A percentile compares a stretch with the other conserved stretches of the same genome.
Conservation (phyloP, 495 filamentous ascomycete species). For the Hypoxylon cercidicola region DNA sequence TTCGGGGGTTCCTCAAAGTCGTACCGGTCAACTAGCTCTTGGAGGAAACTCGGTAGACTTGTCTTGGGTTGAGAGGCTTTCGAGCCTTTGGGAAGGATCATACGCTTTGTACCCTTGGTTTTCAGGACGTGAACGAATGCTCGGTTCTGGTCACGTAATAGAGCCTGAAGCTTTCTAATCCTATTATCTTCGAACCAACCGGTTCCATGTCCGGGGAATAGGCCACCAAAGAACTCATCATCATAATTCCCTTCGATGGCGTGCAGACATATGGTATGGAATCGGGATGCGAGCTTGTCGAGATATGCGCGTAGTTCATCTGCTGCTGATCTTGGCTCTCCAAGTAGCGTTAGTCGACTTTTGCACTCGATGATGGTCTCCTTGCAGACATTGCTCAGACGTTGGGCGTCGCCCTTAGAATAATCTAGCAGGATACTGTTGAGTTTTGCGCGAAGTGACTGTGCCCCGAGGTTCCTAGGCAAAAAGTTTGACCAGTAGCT, state of each 20-base stretch:
- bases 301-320: slow-evolving; percentile 27
- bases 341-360: slow-evolving; percentile 16
- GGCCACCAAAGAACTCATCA: slow-evolving; percentile 35
- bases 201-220: slow-evolving; percentile 5
- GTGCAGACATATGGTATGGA: slow-evolving; percentile 31
- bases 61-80: neutral
- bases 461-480: slow-evolving; percentile 42
- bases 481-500: slow-evolving; percentile 51
- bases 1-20: slow-evolving; percentile 31
- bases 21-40: slow-evolving; percentile 32
- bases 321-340: slow-evolving; percentile 32
- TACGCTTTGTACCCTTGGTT: slow-evolving; percentile 35
- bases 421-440: slow-evolving; percentile 44
- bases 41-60: slow-evolving; percentile 35
- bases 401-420: slow-evolving; percentile 44
- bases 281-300: slow-evolving; percentile 37
- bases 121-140: slow-evolving; percentile 32
- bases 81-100: slow-evolving; percentile 22
- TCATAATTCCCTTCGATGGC: slow-evolving; percentile 40
- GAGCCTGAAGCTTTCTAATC: slow-evolving; percentile 38
- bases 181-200: slow-evolving; percentile 12
- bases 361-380: slow-evolving; percentile 20
- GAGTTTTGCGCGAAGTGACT: slow-evolving; percentile 46
- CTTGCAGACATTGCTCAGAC: slow-evolving; percentile 43
- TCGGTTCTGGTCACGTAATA: slow-evolving; percentile 40